Evolutionary conservation across 495 filamentous ascomycete genomes (phyloP).

Genomic region (Pyrenula aspistea): DNA sequence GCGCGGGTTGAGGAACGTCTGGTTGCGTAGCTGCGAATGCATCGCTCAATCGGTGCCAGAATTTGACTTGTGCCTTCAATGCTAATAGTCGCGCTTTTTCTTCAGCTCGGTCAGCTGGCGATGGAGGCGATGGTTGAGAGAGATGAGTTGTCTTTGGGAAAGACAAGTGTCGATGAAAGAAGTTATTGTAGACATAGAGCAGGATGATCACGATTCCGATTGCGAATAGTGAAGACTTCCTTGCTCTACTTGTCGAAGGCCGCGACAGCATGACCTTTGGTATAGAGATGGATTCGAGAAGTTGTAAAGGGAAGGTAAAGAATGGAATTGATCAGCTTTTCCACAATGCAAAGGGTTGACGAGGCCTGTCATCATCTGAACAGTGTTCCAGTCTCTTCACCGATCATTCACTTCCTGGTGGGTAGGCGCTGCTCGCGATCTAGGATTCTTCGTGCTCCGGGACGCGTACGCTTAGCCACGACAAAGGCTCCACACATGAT

Average conservation of each 20-base stretch:
- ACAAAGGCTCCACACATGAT: not conserved
- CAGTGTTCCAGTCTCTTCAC: not conserved
- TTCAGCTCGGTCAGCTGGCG: not conserved
- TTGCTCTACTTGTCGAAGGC: not conserved
- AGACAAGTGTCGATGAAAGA: not conserved
- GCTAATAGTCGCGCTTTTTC: not conserved
- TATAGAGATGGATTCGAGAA: not conserved
- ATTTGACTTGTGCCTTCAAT: not conserved
- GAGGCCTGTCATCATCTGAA: no score
- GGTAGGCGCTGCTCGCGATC: not conserved
- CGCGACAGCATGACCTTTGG: not conserved
- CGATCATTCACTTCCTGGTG: not conserved
- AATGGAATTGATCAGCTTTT: not conserved
- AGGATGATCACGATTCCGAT: not conserved
- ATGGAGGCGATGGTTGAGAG: not conserved
- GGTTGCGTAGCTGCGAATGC: not conserved
- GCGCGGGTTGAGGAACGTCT: not conserved
- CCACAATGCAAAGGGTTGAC: no score
- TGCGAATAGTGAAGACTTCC: not conserved
- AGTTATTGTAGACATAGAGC: not conserved
- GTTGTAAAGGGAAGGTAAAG: not conserved
- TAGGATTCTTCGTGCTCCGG: not conserved
- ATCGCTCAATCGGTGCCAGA: not conserved
- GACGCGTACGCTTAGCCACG: not conserved
- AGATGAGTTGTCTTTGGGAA: not conserved